These are phyloP conservation scores for Ploettnerulaceae sp. DNA, from an alignment of 2,329 filamentous ascomycete genomes.

Conservation along the genomic window DNA sequence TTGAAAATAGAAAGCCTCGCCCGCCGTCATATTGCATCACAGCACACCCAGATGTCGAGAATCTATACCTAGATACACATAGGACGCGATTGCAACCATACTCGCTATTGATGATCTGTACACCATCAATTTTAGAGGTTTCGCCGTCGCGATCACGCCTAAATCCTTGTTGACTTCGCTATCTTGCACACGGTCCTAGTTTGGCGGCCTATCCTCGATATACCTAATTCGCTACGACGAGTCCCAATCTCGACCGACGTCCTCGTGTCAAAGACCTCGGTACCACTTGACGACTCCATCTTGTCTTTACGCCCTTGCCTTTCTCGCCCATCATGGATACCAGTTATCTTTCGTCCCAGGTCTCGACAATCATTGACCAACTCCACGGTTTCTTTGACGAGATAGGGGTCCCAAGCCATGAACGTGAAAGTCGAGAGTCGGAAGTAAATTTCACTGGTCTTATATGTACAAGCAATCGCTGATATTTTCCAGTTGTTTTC, in stretches of 20 bases:
- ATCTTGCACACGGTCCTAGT: slow-evolving; percentile 4
- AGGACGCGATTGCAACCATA: slow-evolving; percentile 16
- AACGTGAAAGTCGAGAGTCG: slow-evolving; percentile 82
- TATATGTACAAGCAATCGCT: slow-evolving; percentile 25
- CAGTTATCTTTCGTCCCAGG: slow-evolving; percentile 88
- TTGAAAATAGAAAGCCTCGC: too few relatives aligned
- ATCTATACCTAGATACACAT: slow-evolving; percentile 1
- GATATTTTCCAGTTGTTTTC: slow-evolving; percentile 66
- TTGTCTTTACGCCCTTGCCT: slow-evolving; percentile 11
- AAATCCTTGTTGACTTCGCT: slow-evolving; percentile 20
- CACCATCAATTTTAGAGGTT: slow-evolving; percentile 16
- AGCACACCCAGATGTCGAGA: too few relatives aligned
- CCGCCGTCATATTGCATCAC: too few relatives aligned
- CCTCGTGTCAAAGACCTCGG: not conserved
- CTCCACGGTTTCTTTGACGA: slow-evolving; percentile 95
- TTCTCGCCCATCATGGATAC: slow-evolving; percentile 63
- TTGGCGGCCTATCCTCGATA: slow-evolving; percentile 4
- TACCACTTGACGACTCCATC: not conserved
- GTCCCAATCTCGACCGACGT: not conserved
- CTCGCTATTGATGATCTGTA: slow-evolving; percentile 26
- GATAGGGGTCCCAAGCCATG: slow-evolving; percentile 90
- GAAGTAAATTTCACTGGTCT: slow-evolving; percentile 56
- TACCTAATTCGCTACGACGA: slow-evolving; percentile 4
- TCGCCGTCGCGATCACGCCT: slow-evolving; percentile 29
- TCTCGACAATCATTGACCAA: slow-evolving; percentile 88